Percentiles rank a stretch among this genome's conserved stretches.
Evolutionary conservation across 225 moss, liverwort and hornwort genomes (phyloP).

Genomic region (Bryum argenteum): DNA sequence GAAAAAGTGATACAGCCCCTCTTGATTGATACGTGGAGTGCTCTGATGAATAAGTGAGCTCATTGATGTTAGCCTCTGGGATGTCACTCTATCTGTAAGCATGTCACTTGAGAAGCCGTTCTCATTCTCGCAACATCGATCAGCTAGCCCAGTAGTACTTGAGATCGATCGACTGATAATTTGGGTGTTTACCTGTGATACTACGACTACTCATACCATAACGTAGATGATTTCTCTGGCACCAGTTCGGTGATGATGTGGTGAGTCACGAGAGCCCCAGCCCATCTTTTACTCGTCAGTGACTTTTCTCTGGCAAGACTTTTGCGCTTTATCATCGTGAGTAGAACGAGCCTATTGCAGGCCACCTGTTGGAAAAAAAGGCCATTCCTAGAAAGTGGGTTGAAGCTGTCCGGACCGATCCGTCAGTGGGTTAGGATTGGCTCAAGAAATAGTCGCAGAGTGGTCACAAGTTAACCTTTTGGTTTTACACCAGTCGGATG

Average conservation of each 20-base stretch:
- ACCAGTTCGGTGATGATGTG: conserved; percentile 2
- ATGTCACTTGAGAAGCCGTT: conserved; percentile 37
- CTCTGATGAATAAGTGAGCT: conserved; percentile 30
- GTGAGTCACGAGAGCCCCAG: conserved; percentile 6
- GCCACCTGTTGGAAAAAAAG: not conserved
- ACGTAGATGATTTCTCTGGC: conserved; percentile 15
- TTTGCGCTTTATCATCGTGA: conserved; percentile 8
- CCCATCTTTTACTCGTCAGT: not conserved
- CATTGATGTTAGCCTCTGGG: conserved; percentile 13
- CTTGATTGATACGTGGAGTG: conserved; percentile 22
- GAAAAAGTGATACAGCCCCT: conserved; percentile 13
- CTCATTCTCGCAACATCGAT: conserved; percentile 18
- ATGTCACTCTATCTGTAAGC: conserved; percentile 10
- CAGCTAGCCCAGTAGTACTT: not conserved
- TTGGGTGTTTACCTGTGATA: conserved; percentile 16
- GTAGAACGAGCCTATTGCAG: conserved; percentile 2
- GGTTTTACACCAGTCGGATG: conserved; percentile 1
- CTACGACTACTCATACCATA: conserved; percentile 18
- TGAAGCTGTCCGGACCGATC: conserved; percentile 9
- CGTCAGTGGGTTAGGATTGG: conserved; percentile 26
- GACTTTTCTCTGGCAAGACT: conserved; percentile 17
- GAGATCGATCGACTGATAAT: conserved; percentile 1
- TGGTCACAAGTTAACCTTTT: conserved; percentile 18
- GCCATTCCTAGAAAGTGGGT: not conserved
- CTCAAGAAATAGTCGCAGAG: conserved; percentile 19